Evolutionary conservation across 2,329 filamentous ascomycete genomes (phyloP).

Genomic region (Delphinella strobiligena): DNA sequence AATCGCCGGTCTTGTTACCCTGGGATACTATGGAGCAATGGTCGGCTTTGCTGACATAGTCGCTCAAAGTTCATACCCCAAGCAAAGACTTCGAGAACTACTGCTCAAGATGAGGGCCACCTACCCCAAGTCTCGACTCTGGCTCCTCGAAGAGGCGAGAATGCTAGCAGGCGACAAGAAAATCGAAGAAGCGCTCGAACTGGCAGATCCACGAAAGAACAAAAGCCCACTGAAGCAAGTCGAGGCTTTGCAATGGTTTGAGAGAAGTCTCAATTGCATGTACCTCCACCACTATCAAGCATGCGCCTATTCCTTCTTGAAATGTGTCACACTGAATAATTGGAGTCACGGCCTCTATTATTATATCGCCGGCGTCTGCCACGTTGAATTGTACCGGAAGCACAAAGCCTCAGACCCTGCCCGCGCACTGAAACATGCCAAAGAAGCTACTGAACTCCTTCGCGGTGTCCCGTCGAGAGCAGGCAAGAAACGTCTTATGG

Average conservation of each 20-base stretch:
- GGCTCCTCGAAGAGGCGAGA: constrained; percentile 78
- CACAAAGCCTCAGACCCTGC: constrained; percentile 30
- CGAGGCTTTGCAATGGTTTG: constrained; percentile 73
- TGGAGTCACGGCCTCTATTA: constrained; percentile 88
- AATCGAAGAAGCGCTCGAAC: constrained; percentile 53
- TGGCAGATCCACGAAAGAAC: constrained; percentile 21
- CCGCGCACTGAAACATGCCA: constrained; percentile 21
- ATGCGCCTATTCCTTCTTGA: constrained; percentile 62
- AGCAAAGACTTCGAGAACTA: constrained; percentile 52
- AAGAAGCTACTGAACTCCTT: constrained; percentile 54
- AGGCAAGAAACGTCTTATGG: constrained; percentile 84
- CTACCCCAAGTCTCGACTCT: constrained; percentile 74
- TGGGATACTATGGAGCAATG: constrained; percentile 81
- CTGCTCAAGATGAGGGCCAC: constrained; percentile 61
- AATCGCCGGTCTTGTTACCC: constrained; percentile 66
- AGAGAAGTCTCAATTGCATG: constrained; percentile 67
- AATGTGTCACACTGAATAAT: constrained; percentile 68
- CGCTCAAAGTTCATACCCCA: constrained; percentile 55
- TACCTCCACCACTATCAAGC: constrained; percentile 65
- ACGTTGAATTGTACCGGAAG: constrained; percentile 71
- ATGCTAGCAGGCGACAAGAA: constrained; percentile 56
- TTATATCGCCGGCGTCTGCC: constrained; percentile 68
- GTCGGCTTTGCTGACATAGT: constrained; percentile 82
- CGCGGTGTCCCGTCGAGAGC: constrained; percentile 59
- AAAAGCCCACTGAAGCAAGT: constrained; percentile 73